Percentiles rank a stretch among this genome's conserved stretches.
Conservation (phyloP, 2,329 filamentous ascomycete genomes). For the Cladosporium sp. region DNA sequence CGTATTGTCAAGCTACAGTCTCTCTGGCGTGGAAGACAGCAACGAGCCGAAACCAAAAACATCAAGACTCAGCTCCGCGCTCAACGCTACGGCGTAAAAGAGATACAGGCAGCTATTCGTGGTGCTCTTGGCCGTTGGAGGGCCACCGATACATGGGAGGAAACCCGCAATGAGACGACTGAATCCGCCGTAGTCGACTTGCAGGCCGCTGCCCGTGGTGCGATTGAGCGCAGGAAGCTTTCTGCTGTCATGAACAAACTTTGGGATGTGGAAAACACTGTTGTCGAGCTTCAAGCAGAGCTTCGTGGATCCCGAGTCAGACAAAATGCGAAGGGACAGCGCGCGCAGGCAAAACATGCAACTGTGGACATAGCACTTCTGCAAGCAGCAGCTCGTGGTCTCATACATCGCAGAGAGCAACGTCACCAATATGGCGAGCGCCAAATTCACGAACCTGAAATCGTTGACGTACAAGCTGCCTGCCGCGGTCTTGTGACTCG, state of each 20-base stretch:
- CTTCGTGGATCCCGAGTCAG: slow-evolving; percentile 52
- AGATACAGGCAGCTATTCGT: slow-evolving; percentile 46
- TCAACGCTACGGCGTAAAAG: slow-evolving; percentile 47
- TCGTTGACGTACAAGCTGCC: slow-evolving; percentile 42
- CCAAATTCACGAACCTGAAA: slow-evolving; percentile 28
- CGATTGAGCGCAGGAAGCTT: slow-evolving; percentile 72
- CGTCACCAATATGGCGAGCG: slow-evolving; percentile 32
- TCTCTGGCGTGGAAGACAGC: slow-evolving; percentile 68
- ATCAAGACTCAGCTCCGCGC: slow-evolving; percentile 50
- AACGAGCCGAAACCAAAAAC: slow-evolving; percentile 46
- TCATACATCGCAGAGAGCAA: slow-evolving; percentile 56
- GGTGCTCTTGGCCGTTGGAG: slow-evolving; percentile 55
- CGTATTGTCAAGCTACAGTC: slow-evolving; percentile 80
- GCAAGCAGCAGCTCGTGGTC: slow-evolving; percentile 62
- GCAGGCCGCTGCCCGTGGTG: slow-evolving; percentile 60
- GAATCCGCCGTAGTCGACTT: slow-evolving; percentile 39
- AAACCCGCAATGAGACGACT: slow-evolving; percentile 34
- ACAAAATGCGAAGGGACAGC: slow-evolving; percentile 49
- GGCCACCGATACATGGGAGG: slow-evolving; percentile 53
- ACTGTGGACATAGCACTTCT: slow-evolving; percentile 58
- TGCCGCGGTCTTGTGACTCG: slow-evolving; percentile 45
- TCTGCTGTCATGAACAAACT: slow-evolving; percentile 82
- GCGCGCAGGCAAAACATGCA: slow-evolving; percentile 63
- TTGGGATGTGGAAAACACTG: slow-evolving; percentile 77
- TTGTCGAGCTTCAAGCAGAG: slow-evolving; percentile 79